A percentile compares a stretch with the other conserved stretches of the same genome.
Conservation (phyloP, 352 stramenopile genomes). For the Globisporangium spinosum region DNA sequence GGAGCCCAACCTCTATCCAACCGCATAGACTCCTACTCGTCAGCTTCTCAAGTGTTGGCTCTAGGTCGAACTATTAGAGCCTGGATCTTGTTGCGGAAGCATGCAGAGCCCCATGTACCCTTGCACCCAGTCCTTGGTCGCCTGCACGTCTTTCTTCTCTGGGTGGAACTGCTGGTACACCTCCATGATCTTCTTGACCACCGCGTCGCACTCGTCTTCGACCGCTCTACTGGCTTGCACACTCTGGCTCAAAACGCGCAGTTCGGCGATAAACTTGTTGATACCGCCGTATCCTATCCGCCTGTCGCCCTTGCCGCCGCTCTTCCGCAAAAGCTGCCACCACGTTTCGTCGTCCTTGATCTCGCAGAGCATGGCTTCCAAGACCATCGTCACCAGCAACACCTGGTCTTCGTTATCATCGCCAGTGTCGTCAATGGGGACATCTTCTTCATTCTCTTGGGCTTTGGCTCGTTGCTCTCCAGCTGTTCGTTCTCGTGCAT, state of each 20-base stretch:
- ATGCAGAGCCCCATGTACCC: slow-evolving; percentile 36
- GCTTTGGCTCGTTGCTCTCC: slow-evolving; percentile 6
- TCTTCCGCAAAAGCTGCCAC: slow-evolving; percentile 49
- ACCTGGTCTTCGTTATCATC: slow-evolving; percentile 21
- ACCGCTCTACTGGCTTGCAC: slow-evolving; percentile 32
- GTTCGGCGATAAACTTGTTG: slow-evolving; percentile 69
- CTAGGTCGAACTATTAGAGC: not conserved
- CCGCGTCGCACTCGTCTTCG: slow-evolving; percentile 26
- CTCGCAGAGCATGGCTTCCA: slow-evolving; percentile 47
- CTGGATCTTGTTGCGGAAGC: slow-evolving; percentile 20
- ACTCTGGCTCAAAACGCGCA: slow-evolving; percentile 44
- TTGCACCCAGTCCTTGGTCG: slow-evolving; percentile 28
- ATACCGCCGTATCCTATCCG: slow-evolving; percentile 56
- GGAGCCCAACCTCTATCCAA: not conserved
- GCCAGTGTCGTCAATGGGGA: slow-evolving; percentile 12
- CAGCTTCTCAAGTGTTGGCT: not conserved
- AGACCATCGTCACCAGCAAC: slow-evolving; percentile 40
- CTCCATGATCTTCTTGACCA: slow-evolving; percentile 42
- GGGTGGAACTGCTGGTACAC: slow-evolving; percentile 56
- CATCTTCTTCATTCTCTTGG: slow-evolving; percentile 10
- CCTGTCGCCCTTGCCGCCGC: slow-evolving; percentile 21
- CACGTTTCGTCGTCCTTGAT: slow-evolving; percentile 59
- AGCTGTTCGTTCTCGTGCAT: slow-evolving; percentile 1
- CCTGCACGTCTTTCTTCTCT: slow-evolving; percentile 39
- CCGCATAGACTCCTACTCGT: not conserved